Percentiles rank a stretch among this genome's conserved stretches.
These are phyloP conservation scores for Aureobasidium melanogenum DNA, from an alignment of 2,329 filamentous ascomycete genomes.

Conservation along the genomic window DNA sequence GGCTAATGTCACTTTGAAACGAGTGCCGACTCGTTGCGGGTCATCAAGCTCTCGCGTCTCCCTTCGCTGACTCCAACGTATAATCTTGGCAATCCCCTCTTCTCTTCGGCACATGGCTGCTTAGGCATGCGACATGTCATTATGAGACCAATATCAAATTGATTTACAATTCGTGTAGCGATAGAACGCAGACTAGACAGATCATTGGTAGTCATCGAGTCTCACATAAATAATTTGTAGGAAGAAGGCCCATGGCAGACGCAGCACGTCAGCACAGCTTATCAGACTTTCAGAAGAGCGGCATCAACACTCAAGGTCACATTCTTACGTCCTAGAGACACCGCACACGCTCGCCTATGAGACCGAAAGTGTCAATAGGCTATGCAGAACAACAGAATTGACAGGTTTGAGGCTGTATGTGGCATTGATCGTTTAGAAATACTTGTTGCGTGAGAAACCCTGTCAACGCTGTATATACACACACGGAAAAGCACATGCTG, in stretches of 20 bases:
- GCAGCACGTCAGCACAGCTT: too few relatives aligned
- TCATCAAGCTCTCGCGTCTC: neutral
- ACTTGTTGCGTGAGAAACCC: neutral
- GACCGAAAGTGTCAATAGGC: neutral
- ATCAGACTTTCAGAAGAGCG: too few relatives aligned
- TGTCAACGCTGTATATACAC: neutral
- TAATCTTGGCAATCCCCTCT: neutral
- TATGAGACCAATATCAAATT: neutral
- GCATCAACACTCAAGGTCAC: too few relatives aligned
- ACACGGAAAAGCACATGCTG: neutral
- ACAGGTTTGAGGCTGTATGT: neutral
- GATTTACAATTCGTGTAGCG: neutral
- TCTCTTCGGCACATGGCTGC: neutral
- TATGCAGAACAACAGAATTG: neutral
- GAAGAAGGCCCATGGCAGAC: too few relatives aligned
- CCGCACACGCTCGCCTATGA: neutral
- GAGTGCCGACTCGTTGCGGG: neutral
- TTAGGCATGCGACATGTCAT: neutral
- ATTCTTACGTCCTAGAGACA: too few relatives aligned
- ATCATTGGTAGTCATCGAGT: too few relatives aligned
- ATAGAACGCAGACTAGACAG: neutral
- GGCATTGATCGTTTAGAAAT: neutral
- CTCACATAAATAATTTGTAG: too few relatives aligned
- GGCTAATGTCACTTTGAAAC: neutral
- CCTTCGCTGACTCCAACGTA: conserved; percentile 1